Base-by-base conservation (phyloP, 2,329 filamentous ascomycete species). In the Arthrobotrys entomopaga region DNA sequence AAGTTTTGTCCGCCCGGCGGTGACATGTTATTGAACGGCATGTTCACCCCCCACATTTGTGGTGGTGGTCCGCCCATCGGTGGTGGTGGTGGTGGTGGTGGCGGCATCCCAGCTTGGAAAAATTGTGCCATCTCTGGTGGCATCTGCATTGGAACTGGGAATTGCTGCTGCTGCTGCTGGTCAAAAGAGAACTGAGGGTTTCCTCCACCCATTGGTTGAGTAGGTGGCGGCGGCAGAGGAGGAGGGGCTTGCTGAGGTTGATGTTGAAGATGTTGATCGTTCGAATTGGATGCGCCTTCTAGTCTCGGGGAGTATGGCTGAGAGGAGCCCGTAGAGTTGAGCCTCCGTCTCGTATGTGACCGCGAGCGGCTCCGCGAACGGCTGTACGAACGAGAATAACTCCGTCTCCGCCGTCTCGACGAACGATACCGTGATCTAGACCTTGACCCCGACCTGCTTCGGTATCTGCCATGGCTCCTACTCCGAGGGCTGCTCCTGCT, bases 41-140 rank as follows among this genome's bases (percentile, higher is more conserved):
- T 75, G 42, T 64, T 56, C 46, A 65, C 59, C 16, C 40, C 54
- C 65, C 64, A 70, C 1, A 40, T 13, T 52, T 58, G 71, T 3
- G 64, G 64, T 52, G 57, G 24, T 10, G 11, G 11, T 16, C 7
- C 71, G 8, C 43, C 59, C 54, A 65, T 69, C 1, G 43, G 64
- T 8, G 49, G 60, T 3, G 54, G 71, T 11, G 71, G 63, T n/a
- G n/a, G n/a, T n/a, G n/a, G n/a, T 11, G 54, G 71, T 11, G 71
- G 63, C 16, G 54, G 64, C 16, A 73, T 57, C 10, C 53, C 53
- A 5, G 59, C n/a, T 58, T 75, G 71, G 26, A 70, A 70, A 50
- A 75, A 75, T n/a, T 75, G 71, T 16, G 50, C 53, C 71, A 75
- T 75, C 34, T 75, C 64, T 19, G 71, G 65, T 38, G 63, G 71